These are phyloP conservation scores for Serendipita sp. DNA, from an alignment of 768 basidiomycete species.

Conservation along the genomic window DNA sequence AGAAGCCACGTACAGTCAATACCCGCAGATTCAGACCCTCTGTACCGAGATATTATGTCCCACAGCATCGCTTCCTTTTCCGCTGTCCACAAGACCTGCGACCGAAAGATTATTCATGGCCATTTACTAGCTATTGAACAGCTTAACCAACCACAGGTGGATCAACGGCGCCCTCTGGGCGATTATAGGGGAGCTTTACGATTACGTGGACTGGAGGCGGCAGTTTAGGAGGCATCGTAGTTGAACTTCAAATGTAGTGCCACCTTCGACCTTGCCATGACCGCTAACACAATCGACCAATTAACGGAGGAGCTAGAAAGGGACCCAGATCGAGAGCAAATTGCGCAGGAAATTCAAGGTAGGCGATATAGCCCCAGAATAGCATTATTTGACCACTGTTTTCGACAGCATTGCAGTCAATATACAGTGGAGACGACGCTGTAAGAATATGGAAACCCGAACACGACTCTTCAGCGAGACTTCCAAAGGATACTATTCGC, in stretches of 20 bases:
- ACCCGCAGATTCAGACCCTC: constrained; percentile 52
- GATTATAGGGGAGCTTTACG: constrained; percentile 61
- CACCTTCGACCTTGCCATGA: neutral
- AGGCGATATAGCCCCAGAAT: neutral
- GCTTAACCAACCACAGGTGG: constrained; percentile 46
- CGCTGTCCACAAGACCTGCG: constrained; percentile 66
- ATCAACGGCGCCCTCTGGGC: constrained; percentile 53
- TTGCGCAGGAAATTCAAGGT: constrained; percentile 35
- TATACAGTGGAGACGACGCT: constrained; percentile 51
- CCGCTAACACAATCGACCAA: constrained; percentile 13
- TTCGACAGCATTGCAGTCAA: constrained; percentile 53
- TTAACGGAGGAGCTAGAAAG: constrained; percentile 18
- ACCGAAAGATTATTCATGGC: neutral
- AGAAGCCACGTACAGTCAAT: constrained; percentile 49
- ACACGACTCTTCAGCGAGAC: constrained; percentile 11
- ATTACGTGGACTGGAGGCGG: constrained; percentile 45
- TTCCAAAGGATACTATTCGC: constrained; percentile 29
- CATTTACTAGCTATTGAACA: neutral
- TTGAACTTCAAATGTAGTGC: neutral
- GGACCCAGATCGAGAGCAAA: constrained; percentile 25
- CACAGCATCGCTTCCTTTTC: constrained; percentile 76
- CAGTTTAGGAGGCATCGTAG: constrained; percentile 15
- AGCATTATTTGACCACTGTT: neutral
- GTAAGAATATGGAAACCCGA: constrained; percentile 42
- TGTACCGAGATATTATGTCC: constrained; percentile 71